These are phyloP conservation scores for Neoboletus subvelutipes DNA, from an alignment of 768 basidiomycete genomes.

Conservation along the genomic window DNA sequence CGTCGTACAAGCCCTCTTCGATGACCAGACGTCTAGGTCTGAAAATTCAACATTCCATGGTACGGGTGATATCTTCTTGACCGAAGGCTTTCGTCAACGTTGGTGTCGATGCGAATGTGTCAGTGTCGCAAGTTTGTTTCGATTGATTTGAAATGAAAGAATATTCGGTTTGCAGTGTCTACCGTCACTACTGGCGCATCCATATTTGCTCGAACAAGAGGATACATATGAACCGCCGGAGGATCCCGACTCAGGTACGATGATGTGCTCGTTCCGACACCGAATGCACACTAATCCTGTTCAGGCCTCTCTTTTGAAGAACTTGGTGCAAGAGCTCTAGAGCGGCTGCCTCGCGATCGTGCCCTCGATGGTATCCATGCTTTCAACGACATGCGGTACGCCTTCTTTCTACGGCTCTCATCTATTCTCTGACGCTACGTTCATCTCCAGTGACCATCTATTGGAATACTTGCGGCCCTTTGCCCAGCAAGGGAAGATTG, in stretches of 20 bases:
- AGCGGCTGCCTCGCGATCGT: constrained; percentile 70
- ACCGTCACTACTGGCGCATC: constrained; percentile 48
- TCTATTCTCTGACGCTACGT: neutral
- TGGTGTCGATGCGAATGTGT: constrained; percentile 77
- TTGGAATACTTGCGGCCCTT: constrained; percentile 74
- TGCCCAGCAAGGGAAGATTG: constrained; percentile 72
- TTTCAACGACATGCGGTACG: constrained; percentile 80
- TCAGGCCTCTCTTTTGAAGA: constrained; percentile 78
- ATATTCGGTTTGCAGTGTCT: constrained; percentile 50
- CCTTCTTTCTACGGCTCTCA: neutral
- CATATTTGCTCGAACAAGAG: constrained; percentile 72
- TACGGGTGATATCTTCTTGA: constrained; percentile 73
- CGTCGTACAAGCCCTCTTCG: constrained; percentile 46
- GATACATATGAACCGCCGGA: constrained; percentile 84
- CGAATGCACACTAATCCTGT: neutral
- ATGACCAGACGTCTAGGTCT: constrained; percentile 12
- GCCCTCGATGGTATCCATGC: constrained; percentile 84
- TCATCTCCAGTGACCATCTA: constrained; percentile 57
- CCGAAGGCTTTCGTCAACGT: constrained; percentile 67
- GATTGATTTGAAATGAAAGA: neutral
- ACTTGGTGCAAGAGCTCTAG: constrained; percentile 76
- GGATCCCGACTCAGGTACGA: constrained; percentile 78
- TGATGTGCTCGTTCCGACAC: neutral
- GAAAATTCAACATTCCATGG: constrained; percentile 38
- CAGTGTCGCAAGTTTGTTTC: constrained; percentile 16